Evolutionary conservation across 768 basidiomycete genomes (phyloP), one percentile per base, ranked within the genome.

Genomic region (Suillus spraguei): DNA sequence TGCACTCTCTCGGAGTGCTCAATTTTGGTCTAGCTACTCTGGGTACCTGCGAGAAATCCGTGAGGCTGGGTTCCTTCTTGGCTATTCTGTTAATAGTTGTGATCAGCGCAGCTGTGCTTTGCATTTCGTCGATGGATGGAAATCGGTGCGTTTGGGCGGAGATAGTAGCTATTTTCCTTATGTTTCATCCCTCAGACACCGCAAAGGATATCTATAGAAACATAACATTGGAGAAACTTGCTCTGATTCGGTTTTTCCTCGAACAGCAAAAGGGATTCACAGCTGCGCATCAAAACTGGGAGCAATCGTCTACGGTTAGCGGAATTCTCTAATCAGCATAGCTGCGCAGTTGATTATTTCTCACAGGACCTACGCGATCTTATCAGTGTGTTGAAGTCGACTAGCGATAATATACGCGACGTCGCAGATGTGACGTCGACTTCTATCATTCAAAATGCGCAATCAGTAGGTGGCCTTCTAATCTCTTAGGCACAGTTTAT

Each of bases 21-120:
- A 93, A 69, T 89, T 87, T 69, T 93, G 91, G 91, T 91, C 91
- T 4, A 91, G 89, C 62, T 92, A 92, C 73, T 93, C 91, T 3
- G 91, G 91, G 0, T 92, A 93, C 74, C 80, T 93, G 59, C 84
- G 91, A 50, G 90, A 92, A 80, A 81, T 90, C 62, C 85, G 91
- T 90, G 71, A 72, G 90, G 85, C 62, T 65, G 32, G 44, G 42
- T 60, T 56, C 35, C 63, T 60, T 60, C 28, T 50, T 53, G 41
- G 47, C 53, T 41, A 33, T 50, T 61, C 42, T 49, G 63, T 56
- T 74, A 71, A 77, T 71, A 65, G 68, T 64, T 61, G 65, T 46
- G 8, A 67, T 41, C 63, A 92, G 91, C 90, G 38, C 90, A 91
- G 77, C 80, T 92, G 22, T 92, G 91, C 74, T 86, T 85, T 72